phyloP scores from a whole-genome alignment of 306 rosid species.

The Purshia tridentata region DNA sequence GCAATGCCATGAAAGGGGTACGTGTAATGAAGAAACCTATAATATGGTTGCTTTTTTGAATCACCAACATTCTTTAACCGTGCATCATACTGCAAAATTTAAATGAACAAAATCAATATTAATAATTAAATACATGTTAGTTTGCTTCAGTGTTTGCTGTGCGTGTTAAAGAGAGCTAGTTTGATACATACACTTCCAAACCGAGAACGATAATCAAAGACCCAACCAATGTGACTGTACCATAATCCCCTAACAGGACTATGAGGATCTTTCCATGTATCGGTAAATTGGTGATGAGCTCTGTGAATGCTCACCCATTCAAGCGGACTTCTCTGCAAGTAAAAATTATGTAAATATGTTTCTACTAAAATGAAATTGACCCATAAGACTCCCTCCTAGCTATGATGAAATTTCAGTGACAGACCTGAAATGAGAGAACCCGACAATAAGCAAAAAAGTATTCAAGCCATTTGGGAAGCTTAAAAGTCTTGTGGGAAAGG shows the following conservation, averaged over 20 bases:
- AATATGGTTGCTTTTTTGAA: constrained; percentile 67
- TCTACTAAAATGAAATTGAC: too few species aligned
- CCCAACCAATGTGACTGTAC: constrained; percentile 88
- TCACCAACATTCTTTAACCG: constrained; percentile 61
- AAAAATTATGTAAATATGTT: too few species aligned
- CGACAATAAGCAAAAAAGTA: constrained; percentile 79
- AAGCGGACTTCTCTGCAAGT: constrained; percentile 71
- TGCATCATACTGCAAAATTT: constrained; percentile 59
- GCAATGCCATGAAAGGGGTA: constrained; percentile 74
- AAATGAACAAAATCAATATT: neutral
- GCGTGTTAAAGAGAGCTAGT: too few species aligned
- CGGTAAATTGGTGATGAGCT: constrained; percentile 78
- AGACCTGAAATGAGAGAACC: constrained; percentile 74
- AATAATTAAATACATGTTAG: too few species aligned
- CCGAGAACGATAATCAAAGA: constrained; percentile 55
- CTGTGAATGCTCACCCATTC: constrained; percentile 96
- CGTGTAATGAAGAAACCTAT: constrained; percentile 56
- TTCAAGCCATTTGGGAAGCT: constrained; percentile 88
- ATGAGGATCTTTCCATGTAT: constrained; percentile 82
- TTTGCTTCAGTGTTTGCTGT: too few species aligned
- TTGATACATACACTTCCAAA: constrained; percentile 42
- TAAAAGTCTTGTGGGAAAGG: constrained; percentile 38
- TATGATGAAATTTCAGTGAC: neutral
- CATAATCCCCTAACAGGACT: constrained; percentile 84
- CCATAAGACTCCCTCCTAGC: too few species aligned